These are phyloP conservation scores for Cladosporium cucumerinum DNA, from an alignment of 2,329 filamentous ascomycete species.

Conservation along the genomic window DNA sequence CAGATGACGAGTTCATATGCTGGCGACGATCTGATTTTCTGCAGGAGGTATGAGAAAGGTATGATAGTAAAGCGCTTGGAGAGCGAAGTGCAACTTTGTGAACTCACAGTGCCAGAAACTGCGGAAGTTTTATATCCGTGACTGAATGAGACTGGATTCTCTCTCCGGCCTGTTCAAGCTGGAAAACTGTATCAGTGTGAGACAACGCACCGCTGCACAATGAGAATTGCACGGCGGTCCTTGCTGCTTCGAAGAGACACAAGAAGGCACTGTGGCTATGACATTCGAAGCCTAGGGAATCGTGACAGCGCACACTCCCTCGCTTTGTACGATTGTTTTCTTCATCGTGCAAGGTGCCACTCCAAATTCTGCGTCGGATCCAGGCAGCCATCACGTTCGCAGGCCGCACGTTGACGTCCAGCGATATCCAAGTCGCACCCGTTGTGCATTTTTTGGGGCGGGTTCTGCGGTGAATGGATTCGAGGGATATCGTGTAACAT, in stretches of 20 bases:
- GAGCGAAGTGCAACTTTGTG: not conserved
- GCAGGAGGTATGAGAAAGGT: not conserved
- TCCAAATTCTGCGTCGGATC: not conserved
- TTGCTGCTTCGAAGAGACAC: not conserved
- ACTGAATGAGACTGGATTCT: not conserved
- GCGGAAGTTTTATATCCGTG: too few relatives aligned
- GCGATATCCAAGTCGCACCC: not conserved
- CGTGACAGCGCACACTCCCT: too few relatives aligned
- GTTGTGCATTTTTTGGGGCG: not conserved
- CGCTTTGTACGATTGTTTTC: not conserved
- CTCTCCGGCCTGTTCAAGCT: too few relatives aligned
- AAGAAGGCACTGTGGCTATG: too few relatives aligned
- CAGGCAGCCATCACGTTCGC: not conserved
- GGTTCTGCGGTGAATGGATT: not conserved
- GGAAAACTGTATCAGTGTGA: too few relatives aligned
- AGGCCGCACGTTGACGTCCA: not conserved
- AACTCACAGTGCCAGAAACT: too few relatives aligned
- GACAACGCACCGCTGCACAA: too few relatives aligned
- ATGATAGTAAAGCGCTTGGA: not conserved
- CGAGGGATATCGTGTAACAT: not conserved
- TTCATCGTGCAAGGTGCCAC: not conserved
- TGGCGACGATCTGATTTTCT: not conserved
- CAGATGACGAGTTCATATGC: constrained; percentile 8
- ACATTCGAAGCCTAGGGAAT: too few relatives aligned
- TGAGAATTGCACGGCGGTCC: not conserved